Evolutionary conservation across 208 protist species (phyloP), one percentile per base, ranked within the genome.

Genomic region (Trypanosoma melophagium): DNA sequence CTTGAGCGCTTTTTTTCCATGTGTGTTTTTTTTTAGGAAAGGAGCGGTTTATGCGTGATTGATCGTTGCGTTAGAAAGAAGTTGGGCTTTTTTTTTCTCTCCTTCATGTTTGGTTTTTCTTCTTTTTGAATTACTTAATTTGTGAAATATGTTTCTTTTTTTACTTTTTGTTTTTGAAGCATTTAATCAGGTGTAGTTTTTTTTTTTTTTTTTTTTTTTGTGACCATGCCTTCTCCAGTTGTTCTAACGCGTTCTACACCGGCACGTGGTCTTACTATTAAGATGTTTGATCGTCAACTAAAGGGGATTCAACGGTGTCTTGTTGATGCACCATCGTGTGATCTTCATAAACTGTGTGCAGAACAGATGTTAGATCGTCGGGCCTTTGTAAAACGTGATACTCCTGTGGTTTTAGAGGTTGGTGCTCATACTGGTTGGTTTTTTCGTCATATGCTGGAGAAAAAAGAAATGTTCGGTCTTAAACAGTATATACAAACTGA

Each of bases 401-500:
- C 89, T 14, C 89, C 89, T 0, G 68, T 95, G 13, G 87, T 95
- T 22, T 65, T 95, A 0, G 86, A 95, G 61, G 83, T 95, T 1
- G 89, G 89, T 21, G 89, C 89, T 17, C 87, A 96, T 74, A 92
- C 86, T 14, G 90, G 90, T 0, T 96, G 87, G 86, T 90, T 84
- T 60, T 84, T 96, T 64, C 82, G 86, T n/a, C 87, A 93, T 75
- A 93, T 93, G 87, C 40, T 96, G 16, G 86, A 90, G 66, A 79
- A 85, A 57, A 86, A 92, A 56, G 72, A 95, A 64, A 52, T 93
- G 14, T 80, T 81, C 67, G 89, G 89, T 0, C 76, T 94, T 9
- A 93, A 96, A 76, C 89, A 93, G 75, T 96, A 96, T 83, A 96
- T 96, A 28, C 89, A 96, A 75, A 94, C 88, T 16, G 92, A 96